Conservation (phyloP, 2,329 filamentous ascomycete species). For the Sphaerulina vaccinii region DNA sequence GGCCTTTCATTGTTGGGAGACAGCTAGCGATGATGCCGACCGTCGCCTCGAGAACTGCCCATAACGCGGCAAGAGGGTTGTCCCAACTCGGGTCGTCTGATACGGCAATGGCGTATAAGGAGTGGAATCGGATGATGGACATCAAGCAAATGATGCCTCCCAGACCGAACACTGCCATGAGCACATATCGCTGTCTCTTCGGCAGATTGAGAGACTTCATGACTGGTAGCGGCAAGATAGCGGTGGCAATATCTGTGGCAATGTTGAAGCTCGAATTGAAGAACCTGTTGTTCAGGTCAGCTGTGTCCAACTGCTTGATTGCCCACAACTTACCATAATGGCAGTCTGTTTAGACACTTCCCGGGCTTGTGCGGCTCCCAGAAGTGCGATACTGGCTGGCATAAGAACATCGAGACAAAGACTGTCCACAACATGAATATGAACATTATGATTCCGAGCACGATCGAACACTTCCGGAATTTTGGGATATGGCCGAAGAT, state of each 20-base stretch:
- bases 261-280: conserved; percentile 36
- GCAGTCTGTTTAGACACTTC: conserved; percentile 25
- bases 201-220: conserved; percentile 32
- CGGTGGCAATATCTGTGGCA: conserved; percentile 34
- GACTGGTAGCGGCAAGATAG: conserved; percentile 36
- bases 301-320: too few species aligned
- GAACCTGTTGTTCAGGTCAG: conserved; percentile 23
- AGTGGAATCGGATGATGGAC: conserved; percentile 27
- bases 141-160: conserved; percentile 31
- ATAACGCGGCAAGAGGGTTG: conserved; percentile 27
- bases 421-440: conserved; percentile 17
- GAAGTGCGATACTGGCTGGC: conserved; percentile 21
- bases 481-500: conserved; percentile 23
- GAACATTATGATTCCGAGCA: background rate
- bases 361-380: conserved; percentile 29
- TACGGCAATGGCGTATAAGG: conserved; percentile 26
- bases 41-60: conserved; percentile 29
- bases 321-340: conserved; percentile 29
- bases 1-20: conserved; percentile 27
- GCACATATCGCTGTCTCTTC: conserved; percentile 27
- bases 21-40: conserved; percentile 31
- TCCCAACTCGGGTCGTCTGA: conserved; percentile 27
- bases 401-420: conserved; percentile 7
- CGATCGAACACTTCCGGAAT: conserved; percentile 15
- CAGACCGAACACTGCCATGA: conserved; percentile 36